Base-by-base conservation (phyloP, 2,329 filamentous ascomycete genomes). In the Dendrostoma leiphaemia region DNA sequence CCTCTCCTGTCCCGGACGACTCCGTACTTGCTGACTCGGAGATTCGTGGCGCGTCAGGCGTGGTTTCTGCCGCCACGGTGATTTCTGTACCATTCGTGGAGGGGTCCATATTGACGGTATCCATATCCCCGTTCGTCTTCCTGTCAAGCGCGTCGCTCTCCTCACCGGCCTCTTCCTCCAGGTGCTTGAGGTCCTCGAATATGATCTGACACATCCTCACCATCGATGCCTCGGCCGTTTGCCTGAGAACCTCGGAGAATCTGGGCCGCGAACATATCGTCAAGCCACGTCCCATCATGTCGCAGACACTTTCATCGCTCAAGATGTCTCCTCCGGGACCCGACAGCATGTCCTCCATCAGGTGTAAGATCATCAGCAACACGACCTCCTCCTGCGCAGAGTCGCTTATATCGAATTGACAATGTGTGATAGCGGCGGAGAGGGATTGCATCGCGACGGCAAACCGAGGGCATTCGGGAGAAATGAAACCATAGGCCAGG, bases 181-280 rank as follows among this genome's bases (percentile, higher is more conserved):
- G 76, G 60, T 92, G 86, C 69, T 96, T 96, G 49, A 99, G 75
- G 57, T 95, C 86, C 70, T 92, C 89, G 68, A 99, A 99, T 64
- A 99, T 96, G 61, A 96, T 91, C 72, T 99, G 94, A 67, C 94
- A 97, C 94, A 99, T 99, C 62, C 91, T 90, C 43, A 97, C 90
- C 92, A 99, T 97, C 51, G 91, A 88, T 66, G 96, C 94, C 71
- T 99, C 94, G 2, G 94, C 94, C 19, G 92, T 96, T 60, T 92
- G 83, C 60, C 93, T 85, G 51, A 99, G 76, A 4, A 97, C 85
- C 64, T 97, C 92, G 9, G 92, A 97, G 58, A 97, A 85, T 52
- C 93, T 85, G 52, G 90, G 84, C 66, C 97, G 92, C 60, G 93
- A 99, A 76, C 94, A 99, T 77, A 99, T 97, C 66, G 91, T 96